A percentile compares a stretch with the other conserved stretches of the same genome.
phyloP scores from a whole-genome alignment of 2,329 filamentous ascomycete genomes.

The Sclerotinia borealis region DNA sequence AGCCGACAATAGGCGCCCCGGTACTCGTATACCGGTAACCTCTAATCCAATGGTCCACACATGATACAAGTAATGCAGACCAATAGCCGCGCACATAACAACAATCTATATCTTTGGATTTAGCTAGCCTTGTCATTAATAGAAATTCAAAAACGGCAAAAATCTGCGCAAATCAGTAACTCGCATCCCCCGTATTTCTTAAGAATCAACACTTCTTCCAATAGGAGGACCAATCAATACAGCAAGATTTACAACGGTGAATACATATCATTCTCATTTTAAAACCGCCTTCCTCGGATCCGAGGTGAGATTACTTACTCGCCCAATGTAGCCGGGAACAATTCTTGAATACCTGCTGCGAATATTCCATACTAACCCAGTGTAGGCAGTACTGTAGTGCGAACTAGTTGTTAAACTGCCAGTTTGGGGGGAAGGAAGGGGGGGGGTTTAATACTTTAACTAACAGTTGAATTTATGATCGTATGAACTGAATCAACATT shows the following conservation, averaged over 20 bases:
- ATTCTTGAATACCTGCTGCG: slow-evolving; percentile 43
- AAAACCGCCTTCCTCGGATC: slow-evolving; percentile 49
- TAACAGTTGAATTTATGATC: too few species aligned
- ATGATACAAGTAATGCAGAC: background rate
- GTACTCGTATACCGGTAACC: background rate
- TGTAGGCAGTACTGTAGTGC: too few species aligned
- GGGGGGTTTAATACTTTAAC: too few species aligned
- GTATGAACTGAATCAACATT: too few species aligned
- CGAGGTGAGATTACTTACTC: slow-evolving; percentile 44
- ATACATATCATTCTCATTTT: slow-evolving; percentile 51
- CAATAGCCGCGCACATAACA: background rate
- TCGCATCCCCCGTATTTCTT: slow-evolving; percentile 40
- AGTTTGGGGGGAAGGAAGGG: too few species aligned
- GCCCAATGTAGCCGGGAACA: slow-evolving; percentile 48
- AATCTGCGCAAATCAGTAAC: slow-evolving; percentile 46
- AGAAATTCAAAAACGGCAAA: slow-evolving; percentile 43
- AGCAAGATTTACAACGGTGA: slow-evolving; percentile 47
- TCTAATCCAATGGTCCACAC: background rate
- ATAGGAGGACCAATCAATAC: slow-evolving; percentile 49
- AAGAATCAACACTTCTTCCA: slow-evolving; percentile 45
- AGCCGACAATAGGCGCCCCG: background rate
- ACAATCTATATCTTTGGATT: slow-evolving; percentile 27
- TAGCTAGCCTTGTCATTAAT: slow-evolving; percentile 36
- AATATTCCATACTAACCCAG: slow-evolving; percentile 51
- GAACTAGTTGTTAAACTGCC: too few species aligned